These are phyloP conservation scores for Cytospora mali DNA, from an alignment of 2,329 filamentous ascomycete genomes.

Conservation along the genomic window DNA sequence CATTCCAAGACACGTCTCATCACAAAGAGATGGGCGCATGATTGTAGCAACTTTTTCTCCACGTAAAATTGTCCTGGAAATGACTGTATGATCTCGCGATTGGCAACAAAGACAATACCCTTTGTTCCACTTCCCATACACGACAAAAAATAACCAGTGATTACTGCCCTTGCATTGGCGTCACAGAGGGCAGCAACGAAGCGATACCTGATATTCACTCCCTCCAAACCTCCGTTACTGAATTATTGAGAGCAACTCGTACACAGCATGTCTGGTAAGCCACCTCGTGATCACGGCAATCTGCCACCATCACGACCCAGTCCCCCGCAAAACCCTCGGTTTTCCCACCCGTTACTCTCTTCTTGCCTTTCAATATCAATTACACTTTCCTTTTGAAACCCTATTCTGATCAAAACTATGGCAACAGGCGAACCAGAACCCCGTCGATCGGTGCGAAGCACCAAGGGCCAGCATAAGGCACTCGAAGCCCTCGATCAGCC, in stretches of 20 bases:
- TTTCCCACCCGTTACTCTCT: background rate
- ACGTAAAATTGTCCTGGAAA: conserved; percentile 11
- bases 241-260: background rate
- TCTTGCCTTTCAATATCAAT: background rate
- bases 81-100: conserved; percentile 18
- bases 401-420: conserved; percentile 28
- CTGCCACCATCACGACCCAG: background rate
- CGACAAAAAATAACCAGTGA: background rate
- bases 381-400: background rate
- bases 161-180: background rate
- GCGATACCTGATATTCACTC: background rate
- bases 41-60: conserved; percentile 11
- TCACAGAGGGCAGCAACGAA: background rate
- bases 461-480: conserved; percentile 94
- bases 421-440: conserved; percentile 63
- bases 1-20: conserved; percentile 5
- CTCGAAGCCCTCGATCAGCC: conserved; percentile 73
- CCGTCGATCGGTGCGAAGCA: conserved; percentile 90
- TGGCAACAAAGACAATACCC: conserved; percentile 6
- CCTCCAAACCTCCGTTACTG: background rate
- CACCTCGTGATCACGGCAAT: conserved; percentile 1
- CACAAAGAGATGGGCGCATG: background rate
- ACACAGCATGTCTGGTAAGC: conserved; percentile 29
- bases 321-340: background rate
- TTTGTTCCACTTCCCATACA: background rate